Evolutionary conservation across 2,329 filamentous ascomycete species (phyloP), one percentile per base, ranked within the genome.

Genomic region (Pestalotiopsis sp.): DNA sequence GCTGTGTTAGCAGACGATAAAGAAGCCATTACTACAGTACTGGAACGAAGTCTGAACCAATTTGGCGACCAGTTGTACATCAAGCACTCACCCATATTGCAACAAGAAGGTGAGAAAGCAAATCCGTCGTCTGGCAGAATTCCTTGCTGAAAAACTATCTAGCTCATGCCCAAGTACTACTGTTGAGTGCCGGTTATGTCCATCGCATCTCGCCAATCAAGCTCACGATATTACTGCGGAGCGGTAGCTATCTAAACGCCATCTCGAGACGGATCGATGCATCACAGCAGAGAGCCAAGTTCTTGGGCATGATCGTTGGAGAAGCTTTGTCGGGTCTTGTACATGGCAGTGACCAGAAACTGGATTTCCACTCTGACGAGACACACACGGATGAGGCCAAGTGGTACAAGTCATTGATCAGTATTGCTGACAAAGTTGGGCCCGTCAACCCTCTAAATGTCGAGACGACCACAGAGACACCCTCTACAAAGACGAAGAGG

Each of bases 31-130:
- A 81, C 85, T 4, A 81, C 77, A 0, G 81, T 93, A 45, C 77
- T 95, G 67, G 89, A 94, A 74, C 93, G 90, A 75, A 88, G 86
- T 63, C 82, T 97, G 63, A 84, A 83, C 52, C 88, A 92, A 63
- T 97, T 98, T 78, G 93, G 93, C 1, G 95, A 98, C 74, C 89
- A 92, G 64, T 83, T 98, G 12, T 97, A 94, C 75, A 94, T 98
- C 73, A 92, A 90, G 68, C 94, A 98, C 79, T 89, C 92, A 0
- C 91, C 95, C 4, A 88, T 92, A n/a, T 77, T 96, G 52, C 92
- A 95, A 75, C 96, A 99, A 85, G 93, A 98, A 86, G 92, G 94
- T 93, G 81, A 73, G 80, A 76, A n/a, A 14, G 11, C 12, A 13
- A 23, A 36, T 9, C 14, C 27, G 17, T 5, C 7, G 17, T 27